Base-by-base conservation (phyloP, 805 yeast genomes). In the Jamesozyma hellenica region DNA sequence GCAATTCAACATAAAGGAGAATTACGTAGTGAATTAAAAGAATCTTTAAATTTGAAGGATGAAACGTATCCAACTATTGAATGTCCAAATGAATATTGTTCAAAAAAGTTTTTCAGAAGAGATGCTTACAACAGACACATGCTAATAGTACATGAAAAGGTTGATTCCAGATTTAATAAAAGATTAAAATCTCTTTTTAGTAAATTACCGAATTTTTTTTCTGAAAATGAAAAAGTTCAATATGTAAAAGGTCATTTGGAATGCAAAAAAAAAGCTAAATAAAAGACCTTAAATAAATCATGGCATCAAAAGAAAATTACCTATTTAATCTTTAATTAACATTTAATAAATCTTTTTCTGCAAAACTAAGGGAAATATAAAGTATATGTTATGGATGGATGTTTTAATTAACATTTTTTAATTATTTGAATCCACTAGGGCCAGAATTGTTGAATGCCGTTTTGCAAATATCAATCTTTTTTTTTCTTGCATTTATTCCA, bases 41-140 rank as follows among this genome's bases (percentile, higher is more conserved):
- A 48, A 23, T 41, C 45, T n/a, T 28, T 61, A 30, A 61, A 59
- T 29, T 38, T 58, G 30, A 53, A 49, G 34, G 57, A 52, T 16
- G 55, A 52, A 23, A 46, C 53, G 13, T 59, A 51, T 29, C 59
- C 61, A n/a, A 47, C 54, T n/a, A 42, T 53, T 10, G 32, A 44
- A 4, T 67, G 71, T 41, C 45, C 58, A 0, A 48, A 56, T 34
- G 48, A 52, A 3, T 51, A 51, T 36, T 77, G 82, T 47, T 67
- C 64, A 9, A 72, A 70, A 44, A 50, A 48, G 7, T 75, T 76
- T 49, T 67, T 68, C 44, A 58, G 82, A 36, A 67, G 66, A 39
- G 82, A 77, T 51, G 70, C 79, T 1, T 62, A 69, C 41, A 66
- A 63, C 32, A 64, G 82, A 46, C 83, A 77, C 48, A 63, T 63